A percentile compares a stretch with the other conserved stretches of the same genome.
Evolutionary conservation across 2,329 filamentous ascomycete genomes (phyloP).

Genomic region (Lasiodiplodia sp.): DNA sequence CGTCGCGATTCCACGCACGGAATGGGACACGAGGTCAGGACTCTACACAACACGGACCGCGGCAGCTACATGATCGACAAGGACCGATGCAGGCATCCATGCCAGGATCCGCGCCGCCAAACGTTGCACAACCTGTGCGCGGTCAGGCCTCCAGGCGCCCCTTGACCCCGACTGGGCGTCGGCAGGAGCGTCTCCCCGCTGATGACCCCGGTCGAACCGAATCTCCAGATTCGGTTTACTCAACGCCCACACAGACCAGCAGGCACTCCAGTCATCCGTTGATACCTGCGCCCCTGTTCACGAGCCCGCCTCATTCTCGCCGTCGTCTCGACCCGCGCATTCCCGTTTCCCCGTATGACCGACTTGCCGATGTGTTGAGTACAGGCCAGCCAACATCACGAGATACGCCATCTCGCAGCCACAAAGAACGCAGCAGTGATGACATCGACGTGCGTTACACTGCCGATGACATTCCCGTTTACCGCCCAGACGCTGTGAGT

Average conservation of each 20-base stretch:
- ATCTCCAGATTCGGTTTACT: conserved; percentile 14
- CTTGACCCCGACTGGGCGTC: conserved; percentile 8
- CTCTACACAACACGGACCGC: conserved; percentile 1
- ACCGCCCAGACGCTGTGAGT: not conserved
- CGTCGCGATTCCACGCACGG: not conserved
- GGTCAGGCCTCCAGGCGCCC: conserved; percentile 27
- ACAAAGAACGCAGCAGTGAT: not conserved
- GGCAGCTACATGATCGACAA: conserved; percentile 23
- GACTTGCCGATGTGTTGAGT: conserved; percentile 5
- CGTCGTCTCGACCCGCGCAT: conserved; percentile 23
- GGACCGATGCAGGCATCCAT: conserved; percentile 26
- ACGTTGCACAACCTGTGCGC: conserved; percentile 22
- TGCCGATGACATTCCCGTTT: not conserved
- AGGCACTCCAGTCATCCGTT: conserved; percentile 14
- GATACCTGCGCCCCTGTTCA: conserved; percentile 26
- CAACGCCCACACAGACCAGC: conserved; percentile 6
- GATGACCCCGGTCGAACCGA: conserved; percentile 1
- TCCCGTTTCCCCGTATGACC: conserved; percentile 27
- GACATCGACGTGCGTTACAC: conserved; percentile 3
- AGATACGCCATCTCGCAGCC: not conserved
- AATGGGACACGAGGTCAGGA: conserved; percentile 4
- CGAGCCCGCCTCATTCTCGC: conserved; percentile 28
- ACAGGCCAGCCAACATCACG: not conserved
- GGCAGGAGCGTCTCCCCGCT: conserved; percentile 10
- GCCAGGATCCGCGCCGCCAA: conserved; percentile 20